A percentile compares a stretch with the other conserved stretches of the same genome.
Conservation (phyloP, 495 filamentous ascomycete genomes). For the Pseudomonodictys pantanalensis region DNA sequence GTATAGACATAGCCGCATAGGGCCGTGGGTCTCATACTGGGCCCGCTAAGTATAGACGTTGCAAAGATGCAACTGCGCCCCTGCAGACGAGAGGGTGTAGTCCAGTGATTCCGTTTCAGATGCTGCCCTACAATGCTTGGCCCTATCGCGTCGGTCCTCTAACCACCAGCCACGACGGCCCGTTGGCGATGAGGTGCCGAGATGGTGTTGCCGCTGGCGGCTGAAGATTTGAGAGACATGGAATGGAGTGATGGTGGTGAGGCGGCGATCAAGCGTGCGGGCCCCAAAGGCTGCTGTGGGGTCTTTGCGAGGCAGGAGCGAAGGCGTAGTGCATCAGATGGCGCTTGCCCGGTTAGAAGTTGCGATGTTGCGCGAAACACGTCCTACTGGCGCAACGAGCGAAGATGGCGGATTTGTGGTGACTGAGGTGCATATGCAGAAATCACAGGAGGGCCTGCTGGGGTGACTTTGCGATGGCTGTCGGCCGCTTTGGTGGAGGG, state of each 20-base stretch:
- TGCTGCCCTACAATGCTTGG: conserved; percentile 34
- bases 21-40: conserved; percentile 8
- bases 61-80: conserved; percentile 31
- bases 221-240: neutral
- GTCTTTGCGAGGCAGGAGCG: neutral
- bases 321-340: neutral
- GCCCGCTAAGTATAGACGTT: conserved; percentile 25
- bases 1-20: conserved; percentile 30
- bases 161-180: conserved; percentile 1
- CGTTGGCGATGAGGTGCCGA: neutral
- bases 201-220: neutral
- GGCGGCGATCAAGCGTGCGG: neutral
- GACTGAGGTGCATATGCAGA: conserved; percentile 14
- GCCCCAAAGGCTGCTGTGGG: neutral
- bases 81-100: conserved; percentile 24
- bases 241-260: conserved; percentile 1
- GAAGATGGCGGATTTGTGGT: neutral
- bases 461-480: conserved; percentile 2
- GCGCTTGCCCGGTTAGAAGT: neutral
- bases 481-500: no score
- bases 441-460: conserved; percentile 27
- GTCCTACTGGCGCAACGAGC: neutral
- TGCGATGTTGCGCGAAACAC: neutral
- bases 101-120: conserved; percentile 32
- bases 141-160: neutral